phyloP scores from a whole-genome alignment of 768 basidiomycete genomes.

The Artomyces pyxidatus region DNA sequence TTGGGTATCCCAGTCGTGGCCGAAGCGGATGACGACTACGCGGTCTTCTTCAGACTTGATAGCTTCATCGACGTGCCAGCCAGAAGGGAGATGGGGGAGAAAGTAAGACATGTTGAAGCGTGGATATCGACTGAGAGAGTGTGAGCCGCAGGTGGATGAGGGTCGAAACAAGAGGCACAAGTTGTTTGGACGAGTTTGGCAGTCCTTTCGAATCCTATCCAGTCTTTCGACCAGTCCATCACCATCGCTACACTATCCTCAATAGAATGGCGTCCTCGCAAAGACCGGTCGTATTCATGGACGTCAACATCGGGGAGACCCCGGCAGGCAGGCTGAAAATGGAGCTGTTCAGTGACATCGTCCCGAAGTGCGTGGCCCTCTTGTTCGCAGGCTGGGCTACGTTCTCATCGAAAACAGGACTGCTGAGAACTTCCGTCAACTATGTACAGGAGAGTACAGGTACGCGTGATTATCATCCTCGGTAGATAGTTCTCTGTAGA shows the following conservation, averaged over 20 bases:
- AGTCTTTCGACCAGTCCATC: no score
- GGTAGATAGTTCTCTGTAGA: not conserved
- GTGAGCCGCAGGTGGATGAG: no score
- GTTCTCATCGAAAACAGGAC: no score
- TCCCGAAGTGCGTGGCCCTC: constrained; percentile 66
- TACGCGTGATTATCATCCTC: constrained; percentile 25
- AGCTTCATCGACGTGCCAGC: constrained; percentile 99
- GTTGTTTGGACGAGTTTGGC: no score
- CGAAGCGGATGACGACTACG: constrained; percentile 90
- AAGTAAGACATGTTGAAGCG: constrained; percentile 69
- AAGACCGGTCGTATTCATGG: constrained; percentile 95
- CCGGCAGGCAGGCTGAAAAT: constrained; percentile 94
- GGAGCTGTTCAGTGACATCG: constrained; percentile 94
- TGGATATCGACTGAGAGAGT: no score
- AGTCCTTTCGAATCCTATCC: not conserved
- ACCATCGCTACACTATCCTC: not conserved
- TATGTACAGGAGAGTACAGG: constrained; percentile 97
- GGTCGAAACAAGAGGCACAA: no score
- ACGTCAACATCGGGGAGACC: constrained; percentile 93
- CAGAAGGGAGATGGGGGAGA: constrained; percentile 79
- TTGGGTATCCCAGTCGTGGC: constrained; percentile 86
- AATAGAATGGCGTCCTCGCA: constrained; percentile 26
- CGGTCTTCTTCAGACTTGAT: constrained; percentile 98
- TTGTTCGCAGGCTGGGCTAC: not conserved
- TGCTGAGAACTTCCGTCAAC: constrained; percentile 94